Evolutionary conservation across 1,139 yeast genomes (phyloP), one percentile per base, ranked within the genome.

Genomic region (Oligophagozyma castellii): DNA sequence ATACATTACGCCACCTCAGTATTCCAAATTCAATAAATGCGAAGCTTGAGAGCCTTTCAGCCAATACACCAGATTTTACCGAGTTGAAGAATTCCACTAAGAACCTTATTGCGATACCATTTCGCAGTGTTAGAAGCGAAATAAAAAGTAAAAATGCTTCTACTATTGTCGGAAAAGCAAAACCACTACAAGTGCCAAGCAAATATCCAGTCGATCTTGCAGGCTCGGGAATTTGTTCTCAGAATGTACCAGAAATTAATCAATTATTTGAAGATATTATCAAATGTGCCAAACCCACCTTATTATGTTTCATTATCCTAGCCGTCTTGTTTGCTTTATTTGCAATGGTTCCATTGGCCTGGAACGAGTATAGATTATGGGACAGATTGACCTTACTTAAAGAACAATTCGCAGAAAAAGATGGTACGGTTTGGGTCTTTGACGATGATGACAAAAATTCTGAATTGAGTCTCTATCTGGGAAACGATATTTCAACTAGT

Each of bases 11-110:
- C 32, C 59, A 74, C 35, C 52, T 89, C 30, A 49, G 66, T 10
- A 77, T 89, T 5, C 83, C 95, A 1, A 43, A 65, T 0, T 55
- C 71, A 0, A 68, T 81, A 22, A 65, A 76, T 38, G 46, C 50
- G 2, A 65, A 70, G 19, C 56, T 83, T 8, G 63, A 65, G 4
- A 40, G 44, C 1, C 48, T 79, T 22, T 55, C 59, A 19, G 51
- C 51, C 1, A 56, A 67, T 8, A 54, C 77, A 1, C 89, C 84
- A 0, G 64, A 67, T 31, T 73, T 75, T 42, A 67, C 63, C 3
- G 60, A 59, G 4, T 74, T 75, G 4, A 63, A 66, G 44, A 63
- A 64, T 32, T 60, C 59, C 12, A 67, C 78, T 0, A 62, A 61
- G 24, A 27, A 37, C 0, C 49, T 66, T 29, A 65, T 74, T 13